These are phyloP conservation scores for Vickermania spadyakhi DNA, from an alignment of 208 protist genomes.

Conservation along the genomic window DNA sequence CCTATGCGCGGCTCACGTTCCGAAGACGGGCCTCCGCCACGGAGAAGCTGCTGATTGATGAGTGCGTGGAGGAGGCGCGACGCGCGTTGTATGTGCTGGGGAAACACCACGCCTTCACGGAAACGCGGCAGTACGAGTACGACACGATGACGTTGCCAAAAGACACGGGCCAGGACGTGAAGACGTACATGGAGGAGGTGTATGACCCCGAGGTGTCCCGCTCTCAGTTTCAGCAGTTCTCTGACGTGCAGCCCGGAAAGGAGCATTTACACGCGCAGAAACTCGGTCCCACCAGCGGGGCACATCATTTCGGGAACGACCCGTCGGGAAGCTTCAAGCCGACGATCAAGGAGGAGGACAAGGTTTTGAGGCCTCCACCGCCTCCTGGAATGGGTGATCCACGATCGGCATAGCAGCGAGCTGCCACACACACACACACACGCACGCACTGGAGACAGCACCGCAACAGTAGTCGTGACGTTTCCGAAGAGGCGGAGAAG, in stretches of 20 bases:
- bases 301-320: constrained; percentile 54
- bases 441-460: too few species aligned
- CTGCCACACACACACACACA: too few species aligned
- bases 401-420: too few species aligned
- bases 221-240: constrained; percentile 80
- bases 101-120: constrained; percentile 79
- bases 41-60: constrained; percentile 84
- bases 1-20: constrained; percentile 72
- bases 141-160: constrained; percentile 78
- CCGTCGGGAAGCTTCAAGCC: constrained; percentile 46
- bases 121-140: constrained; percentile 71
- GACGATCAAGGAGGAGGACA: constrained; percentile 76
- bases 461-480: too few species aligned
- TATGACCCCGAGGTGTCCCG: constrained; percentile 82
- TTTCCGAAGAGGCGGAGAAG: too few species aligned
- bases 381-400: constrained; percentile 46
- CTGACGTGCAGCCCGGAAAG: constrained; percentile 68
- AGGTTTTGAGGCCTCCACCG: constrained; percentile 63
- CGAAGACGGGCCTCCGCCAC: constrained; percentile 60
- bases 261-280: constrained; percentile 63
- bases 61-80: constrained; percentile 81
- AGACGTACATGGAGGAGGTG: constrained; percentile 89
- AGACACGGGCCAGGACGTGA: constrained; percentile 86
- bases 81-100: constrained; percentile 72
- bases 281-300: constrained; percentile 49